Evolutionary conservation across 148 eudicot species (phyloP).

Genomic region (Cornus suecica): DNA sequence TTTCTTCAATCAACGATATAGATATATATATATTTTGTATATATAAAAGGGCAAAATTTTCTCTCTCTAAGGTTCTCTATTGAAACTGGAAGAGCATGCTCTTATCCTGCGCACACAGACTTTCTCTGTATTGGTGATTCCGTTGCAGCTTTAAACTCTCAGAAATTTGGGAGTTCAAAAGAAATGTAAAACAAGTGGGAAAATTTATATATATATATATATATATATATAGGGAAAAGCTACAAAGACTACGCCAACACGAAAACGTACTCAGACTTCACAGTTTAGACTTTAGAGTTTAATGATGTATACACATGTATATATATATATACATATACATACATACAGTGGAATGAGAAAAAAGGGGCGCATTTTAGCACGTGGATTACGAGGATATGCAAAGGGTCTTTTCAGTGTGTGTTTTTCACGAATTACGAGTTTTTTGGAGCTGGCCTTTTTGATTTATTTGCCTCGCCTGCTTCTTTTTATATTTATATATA

Average conservation of each 20-base stretch:
- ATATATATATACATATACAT: neutral
- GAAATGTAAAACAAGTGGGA: neutral
- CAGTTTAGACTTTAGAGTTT: constrained; percentile 10
- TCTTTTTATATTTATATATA: neutral
- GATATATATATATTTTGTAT: too few relatives aligned
- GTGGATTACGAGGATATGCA: constrained; percentile 35
- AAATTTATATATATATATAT: too few relatives aligned
- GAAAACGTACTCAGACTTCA: constrained; percentile 39
- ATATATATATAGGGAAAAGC: constrained; percentile 15
- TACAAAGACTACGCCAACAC: constrained; percentile 44
- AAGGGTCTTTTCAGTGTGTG: neutral
- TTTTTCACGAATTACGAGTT: constrained; percentile 8
- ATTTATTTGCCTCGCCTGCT: neutral
- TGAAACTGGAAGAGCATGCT: constrained; percentile 22
- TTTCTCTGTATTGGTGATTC: constrained; percentile 40
- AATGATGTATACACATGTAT: neutral
- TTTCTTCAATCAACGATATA: neutral
- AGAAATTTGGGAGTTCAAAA: constrained; percentile 10
- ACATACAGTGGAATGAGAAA: constrained; percentile 6
- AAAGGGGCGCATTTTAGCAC: constrained; percentile 42
- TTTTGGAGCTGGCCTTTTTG: neutral
- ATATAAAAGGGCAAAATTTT: too few relatives aligned
- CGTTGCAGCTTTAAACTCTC: constrained; percentile 50
- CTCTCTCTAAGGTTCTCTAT: neutral
- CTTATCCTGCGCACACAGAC: constrained; percentile 27